Evolutionary conservation across 1,139 yeast species (phyloP), one percentile per base, ranked within the genome.

Genomic region (Blastobotrys persicus): DNA sequence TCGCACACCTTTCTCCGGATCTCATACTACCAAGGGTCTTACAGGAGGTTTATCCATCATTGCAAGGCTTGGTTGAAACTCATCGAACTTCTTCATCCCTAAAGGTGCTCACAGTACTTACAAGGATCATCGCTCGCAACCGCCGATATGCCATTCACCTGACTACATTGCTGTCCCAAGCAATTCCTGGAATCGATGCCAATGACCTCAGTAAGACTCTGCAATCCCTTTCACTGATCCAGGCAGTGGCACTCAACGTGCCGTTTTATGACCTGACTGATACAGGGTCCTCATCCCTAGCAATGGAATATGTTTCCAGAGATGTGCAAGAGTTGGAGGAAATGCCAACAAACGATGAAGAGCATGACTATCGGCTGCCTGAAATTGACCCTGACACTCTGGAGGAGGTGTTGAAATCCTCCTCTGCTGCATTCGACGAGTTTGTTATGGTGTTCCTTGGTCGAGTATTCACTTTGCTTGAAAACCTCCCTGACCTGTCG

Each of bases 141-240:
- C 85, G 86, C 1, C 67, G 81, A 1, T 88, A 78, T 63, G 74
- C 96, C 46, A 83, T 88, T 12, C 98, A 92, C 61, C 70, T 88
- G 23, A 80, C 95, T 0, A 79, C 95, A 49, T 71, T 92, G 17
- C 64, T 91, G 37, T 79, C 82, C 45, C 74, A 88, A 64, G 72
- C 85, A 0, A 67, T 91, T 12, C 88, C 91, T 0, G 96, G 95
- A 18, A 82, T 92, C 42, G 98, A 92, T 64, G 80, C 94, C 0
- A 92, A 91, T 65, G 98, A 92, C 67, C 74, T 89, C 48, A 77
- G 75, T 23, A 81, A 91, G 62, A 84, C 96, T 0, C 74, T 83
- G 31, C 76, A 80, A 47, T 80, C 96, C 0, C 70, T 91, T 45
- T 80, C 83, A 54, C 78, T 87, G 19, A 77, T 92, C 54, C 84